Base-by-base conservation (phyloP, 805 yeast species). In the Wickerhamia fluorescens region DNA sequence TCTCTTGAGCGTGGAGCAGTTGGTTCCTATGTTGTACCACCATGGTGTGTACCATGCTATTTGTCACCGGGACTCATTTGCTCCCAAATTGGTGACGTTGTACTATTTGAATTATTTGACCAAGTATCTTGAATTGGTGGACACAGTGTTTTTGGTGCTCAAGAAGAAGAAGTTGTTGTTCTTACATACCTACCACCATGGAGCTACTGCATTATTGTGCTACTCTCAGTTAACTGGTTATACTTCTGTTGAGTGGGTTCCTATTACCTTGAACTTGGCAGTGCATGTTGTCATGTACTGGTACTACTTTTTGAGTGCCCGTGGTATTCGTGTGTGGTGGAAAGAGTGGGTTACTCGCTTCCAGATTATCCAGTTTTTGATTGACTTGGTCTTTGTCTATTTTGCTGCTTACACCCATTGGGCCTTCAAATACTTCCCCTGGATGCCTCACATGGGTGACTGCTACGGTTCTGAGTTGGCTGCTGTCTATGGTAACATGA, bases 301-400 rank as follows among this genome's bases (percentile, higher is more conserved):
- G 82, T 89, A 89, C 74, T 89, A 92, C 68, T 87, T 88, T 69
- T 68, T 89, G 47, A 72, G 92, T 29, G 84, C 96, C 13, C 73
- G 94, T 54, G 95, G 95, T 34, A 84, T 88, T 52, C 79, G 85
- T 49, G 96, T 89, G 31, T 88, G 96, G 96, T 89, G 98, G 98
- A 89, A 92, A 66, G 94, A 88, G 67, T 89, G 96, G 96, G 96
- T 89, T 43, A 89, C 98, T 33, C 73, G 95, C 42, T 78, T 85
- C 69, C 98, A 89, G 68, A 89, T 89, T 62, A 66, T 84, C 49
- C 98, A 89, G 66, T 89, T 89, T 53, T 63, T 89, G 43, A 69
- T 89, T 51, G 98, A 89, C 59, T 73, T 89, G 51, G 75, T 70
- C 24, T 88, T 89, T 55, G 94, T 92, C 41, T 92, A 87, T 69